phyloP scores from a whole-genome alignment of 352 stramenopile genomes.

The Globisporangium nodosum region DNA sequence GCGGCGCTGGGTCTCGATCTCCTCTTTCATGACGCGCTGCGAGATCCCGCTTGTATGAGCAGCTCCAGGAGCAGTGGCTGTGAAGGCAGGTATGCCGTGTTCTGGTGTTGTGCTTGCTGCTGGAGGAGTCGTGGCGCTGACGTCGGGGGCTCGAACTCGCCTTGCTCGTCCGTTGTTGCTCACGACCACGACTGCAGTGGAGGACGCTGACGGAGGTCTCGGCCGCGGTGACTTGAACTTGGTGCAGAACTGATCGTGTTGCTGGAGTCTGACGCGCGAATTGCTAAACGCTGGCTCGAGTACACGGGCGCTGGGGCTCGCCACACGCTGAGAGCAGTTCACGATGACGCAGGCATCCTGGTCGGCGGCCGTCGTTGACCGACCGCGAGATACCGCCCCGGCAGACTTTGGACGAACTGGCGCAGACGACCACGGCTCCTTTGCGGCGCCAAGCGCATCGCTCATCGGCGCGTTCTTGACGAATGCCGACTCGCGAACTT shows the following conservation, averaged over 20 bases:
- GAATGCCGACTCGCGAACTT: neutral
- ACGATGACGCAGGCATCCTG: neutral
- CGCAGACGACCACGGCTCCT: neutral
- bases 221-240: constrained; percentile 10
- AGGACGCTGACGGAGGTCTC: constrained; percentile 5
- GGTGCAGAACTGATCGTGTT: constrained; percentile 10
- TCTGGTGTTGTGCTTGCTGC: neutral
- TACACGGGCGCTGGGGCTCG: neutral
- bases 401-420: constrained; percentile 8
- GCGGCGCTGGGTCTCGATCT: constrained; percentile 47
- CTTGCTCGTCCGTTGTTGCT: neutral
- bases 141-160: neutral
- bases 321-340: neutral
- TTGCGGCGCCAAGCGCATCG: neutral
- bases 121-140: neutral
- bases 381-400: neutral
- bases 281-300: constrained; percentile 6
- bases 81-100: neutral
- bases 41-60: constrained; percentile 15
- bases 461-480: neutral
- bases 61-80: neutral
- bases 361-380: neutral
- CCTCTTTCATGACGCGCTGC: constrained; percentile 40
- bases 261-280: constrained; percentile 4
- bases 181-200: neutral